Conservation (phyloP, 306 rosid species). For the Casuarina equisetifolia region DNA sequence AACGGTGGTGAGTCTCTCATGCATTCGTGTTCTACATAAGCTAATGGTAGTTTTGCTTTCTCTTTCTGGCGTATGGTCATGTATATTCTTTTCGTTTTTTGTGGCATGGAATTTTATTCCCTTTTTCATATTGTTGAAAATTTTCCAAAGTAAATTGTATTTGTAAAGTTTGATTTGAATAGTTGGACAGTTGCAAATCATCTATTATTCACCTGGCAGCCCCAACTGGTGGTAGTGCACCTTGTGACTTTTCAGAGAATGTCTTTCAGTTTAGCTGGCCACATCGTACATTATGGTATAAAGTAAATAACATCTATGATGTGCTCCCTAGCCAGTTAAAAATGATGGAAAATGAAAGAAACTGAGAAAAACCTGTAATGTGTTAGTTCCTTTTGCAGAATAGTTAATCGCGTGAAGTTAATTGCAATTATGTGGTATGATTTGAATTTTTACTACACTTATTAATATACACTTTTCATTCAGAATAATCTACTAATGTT, state of each 20-base stretch:
- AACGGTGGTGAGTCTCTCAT: constrained; percentile 63
- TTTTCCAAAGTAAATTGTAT: not conserved
- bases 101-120: not conserved
- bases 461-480: not conserved
- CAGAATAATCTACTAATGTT: not conserved
- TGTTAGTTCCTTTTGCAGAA: not conserved
- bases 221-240: no score
- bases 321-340: not conserved
- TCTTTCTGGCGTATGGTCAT: not conserved
- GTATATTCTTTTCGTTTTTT: not conserved
- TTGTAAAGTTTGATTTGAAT: not conserved
- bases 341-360: no score
- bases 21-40: not conserved
- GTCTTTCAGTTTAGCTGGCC: not conserved
- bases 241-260: not conserved
- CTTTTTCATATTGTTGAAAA: not conserved
- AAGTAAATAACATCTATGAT: not conserved
- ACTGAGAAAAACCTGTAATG: not conserved
- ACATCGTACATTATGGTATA: not conserved
- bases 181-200: not conserved
- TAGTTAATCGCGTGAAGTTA: not conserved
- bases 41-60: not conserved
- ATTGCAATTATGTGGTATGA: not conserved
- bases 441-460: not conserved
- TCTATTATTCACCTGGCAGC: not conserved